Evolutionary conservation across 805 yeast species (phyloP).

Genomic region (Kluyveromyces aestuarii): DNA sequence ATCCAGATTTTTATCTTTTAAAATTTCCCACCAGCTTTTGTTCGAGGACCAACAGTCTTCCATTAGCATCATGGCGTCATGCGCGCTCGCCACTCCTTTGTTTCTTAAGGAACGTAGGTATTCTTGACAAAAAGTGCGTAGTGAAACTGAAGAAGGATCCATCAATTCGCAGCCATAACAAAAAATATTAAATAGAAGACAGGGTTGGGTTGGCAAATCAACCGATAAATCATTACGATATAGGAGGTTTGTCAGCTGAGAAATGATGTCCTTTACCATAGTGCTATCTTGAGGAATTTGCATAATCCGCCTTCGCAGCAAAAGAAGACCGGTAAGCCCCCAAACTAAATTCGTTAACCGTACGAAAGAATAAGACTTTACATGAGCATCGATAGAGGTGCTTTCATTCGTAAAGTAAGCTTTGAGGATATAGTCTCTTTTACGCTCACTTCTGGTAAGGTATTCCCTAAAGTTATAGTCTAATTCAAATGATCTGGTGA

Average conservation of each 20-base stretch:
- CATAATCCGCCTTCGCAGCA: slow-evolving; percentile 48
- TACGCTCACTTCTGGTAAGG: slow-evolving; percentile 17
- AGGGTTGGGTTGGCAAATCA: slow-evolving; percentile 11
- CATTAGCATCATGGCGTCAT: slow-evolving; percentile 7
- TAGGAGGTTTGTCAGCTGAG: slow-evolving; percentile 8
- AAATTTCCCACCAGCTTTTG: slow-evolving; percentile 10
- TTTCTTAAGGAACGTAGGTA: slow-evolving; percentile 8
- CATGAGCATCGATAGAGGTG: not conserved
- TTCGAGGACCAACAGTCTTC: slow-evolving; percentile 8
- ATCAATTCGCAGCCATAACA: slow-evolving; percentile 18
- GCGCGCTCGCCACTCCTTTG: slow-evolving; percentile 9
- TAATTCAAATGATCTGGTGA: slow-evolving; percentile 32
- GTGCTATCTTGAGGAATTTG: slow-evolving; percentile 37
- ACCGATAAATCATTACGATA: slow-evolving; percentile 6
- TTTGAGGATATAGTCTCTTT: slow-evolving; percentile 20
- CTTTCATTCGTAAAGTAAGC: not conserved
- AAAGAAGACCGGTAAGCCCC: slow-evolving; percentile 46
- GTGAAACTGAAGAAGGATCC: slow-evolving; percentile 5
- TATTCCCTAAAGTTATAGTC: slow-evolving; percentile 26
- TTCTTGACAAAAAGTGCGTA: slow-evolving; percentile 8
- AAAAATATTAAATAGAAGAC: slow-evolving; percentile 14
- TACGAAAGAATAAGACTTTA: slow-evolving; percentile 20
- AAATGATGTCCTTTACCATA: slow-evolving; percentile 35
- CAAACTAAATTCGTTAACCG: slow-evolving; percentile 45
- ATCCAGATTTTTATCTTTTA: slow-evolving; percentile 7